Evolutionary conservation across 805 yeast genomes (phyloP), one percentile per base, ranked within the genome.

Genomic region (Scheffersomyces spartinae): DNA sequence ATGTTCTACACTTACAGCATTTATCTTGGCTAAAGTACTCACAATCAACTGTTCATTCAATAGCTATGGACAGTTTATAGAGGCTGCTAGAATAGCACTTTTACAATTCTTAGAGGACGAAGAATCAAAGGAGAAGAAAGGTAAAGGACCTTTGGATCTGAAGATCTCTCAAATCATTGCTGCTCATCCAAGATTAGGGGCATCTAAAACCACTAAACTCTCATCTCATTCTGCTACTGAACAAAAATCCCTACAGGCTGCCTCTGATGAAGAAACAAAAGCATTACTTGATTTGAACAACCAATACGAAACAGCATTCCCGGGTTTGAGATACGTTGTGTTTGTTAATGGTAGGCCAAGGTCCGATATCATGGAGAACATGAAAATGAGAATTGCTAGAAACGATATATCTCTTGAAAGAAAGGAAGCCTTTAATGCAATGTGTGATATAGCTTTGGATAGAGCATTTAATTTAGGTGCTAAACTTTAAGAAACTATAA

Each of bases 101-200:
- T 37, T 57, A 3, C 25, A 33, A 9, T 47, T 63, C 17, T 42
- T 59, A 6, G 24, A 31, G 7, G 34, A 41, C 6, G 40, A 48
- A 4, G 48, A 48, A 18, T 30, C 20, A 9, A 50, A 37, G 21
- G 37, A 39, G 26, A 36, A 30, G 32, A 41, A 38, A 12, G 31
- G 24, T 26, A 47, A 15, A 24, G 42, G 17, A 23, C 46, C 40
- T 1, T 27, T 44, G 5, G 38, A 40, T 20, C 42, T 40, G 3
- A 40, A 44, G 11, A 45, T 68, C 8, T 41, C 61, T 22, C 53
- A 64, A 20, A 83, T 86, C 29, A 71, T 86, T n/a, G 75, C 82
- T 1, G 94, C 95, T 0, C 96, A 85, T 52, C 96, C 96, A 10
- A 61, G 95, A 29, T 56, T 85, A 10, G 96, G 96, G 1, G 81